Percentiles rank a stretch among this genome's conserved stretches.
Conservation (phyloP, 805 yeast species). For the Scheffersomyces spartinae region DNA sequence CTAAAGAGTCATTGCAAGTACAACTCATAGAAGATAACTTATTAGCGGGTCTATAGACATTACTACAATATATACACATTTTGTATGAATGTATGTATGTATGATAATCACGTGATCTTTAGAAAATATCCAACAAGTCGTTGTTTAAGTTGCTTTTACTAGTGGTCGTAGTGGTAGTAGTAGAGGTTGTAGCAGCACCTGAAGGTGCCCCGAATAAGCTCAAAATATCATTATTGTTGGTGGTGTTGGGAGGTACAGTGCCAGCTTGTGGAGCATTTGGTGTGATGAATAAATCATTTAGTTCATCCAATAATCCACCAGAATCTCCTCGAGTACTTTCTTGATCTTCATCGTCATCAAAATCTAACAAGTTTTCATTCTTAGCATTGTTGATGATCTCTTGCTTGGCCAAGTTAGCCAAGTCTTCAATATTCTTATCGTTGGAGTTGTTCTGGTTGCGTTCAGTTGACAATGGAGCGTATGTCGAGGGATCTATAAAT, state of each 20-base stretch:
- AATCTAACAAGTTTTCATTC: constrained; percentile 75
- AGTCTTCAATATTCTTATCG: constrained; percentile 58
- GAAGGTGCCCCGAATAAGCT: no score
- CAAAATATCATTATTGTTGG: constrained; percentile 32
- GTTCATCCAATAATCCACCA: constrained; percentile 50
- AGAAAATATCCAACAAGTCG: constrained; percentile 29
- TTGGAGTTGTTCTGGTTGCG: constrained; percentile 19
- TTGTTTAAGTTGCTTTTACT: constrained; percentile 8
- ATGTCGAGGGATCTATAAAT: constrained; percentile 35
- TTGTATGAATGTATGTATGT: no score
- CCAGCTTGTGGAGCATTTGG: constrained; percentile 13
- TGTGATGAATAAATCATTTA: constrained; percentile 57
- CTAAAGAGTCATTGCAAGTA: no score
- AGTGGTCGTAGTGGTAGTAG: constrained; percentile 6
- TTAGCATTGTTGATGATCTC: constrained; percentile 53
- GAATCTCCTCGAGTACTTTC: constrained; percentile 7
- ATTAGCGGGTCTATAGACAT: no score
- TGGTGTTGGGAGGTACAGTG: constrained; percentile 6
- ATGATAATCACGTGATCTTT: no score
- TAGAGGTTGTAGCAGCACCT: no score
- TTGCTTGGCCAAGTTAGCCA: constrained; percentile 62
- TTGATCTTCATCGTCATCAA: constrained; percentile 47
- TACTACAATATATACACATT: no score
- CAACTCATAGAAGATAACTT: no score
- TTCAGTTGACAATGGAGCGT: constrained; percentile 6